Conservation (phyloP, 2,329 filamentous ascomycete genomes). For the Ceratocystis harringtonii region DNA sequence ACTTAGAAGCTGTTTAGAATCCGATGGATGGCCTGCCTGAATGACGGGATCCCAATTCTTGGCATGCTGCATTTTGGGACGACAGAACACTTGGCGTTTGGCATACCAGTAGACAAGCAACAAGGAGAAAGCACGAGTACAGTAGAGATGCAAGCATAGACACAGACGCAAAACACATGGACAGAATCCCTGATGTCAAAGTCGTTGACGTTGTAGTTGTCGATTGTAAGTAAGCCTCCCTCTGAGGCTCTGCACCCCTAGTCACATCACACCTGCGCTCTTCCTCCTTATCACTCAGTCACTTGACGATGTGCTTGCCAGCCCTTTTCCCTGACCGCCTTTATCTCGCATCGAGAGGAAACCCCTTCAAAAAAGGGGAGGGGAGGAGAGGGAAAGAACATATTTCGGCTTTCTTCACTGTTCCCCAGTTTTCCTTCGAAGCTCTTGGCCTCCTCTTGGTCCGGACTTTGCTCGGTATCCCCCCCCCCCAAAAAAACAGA, state of each 20-base stretch:
- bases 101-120: neutral
- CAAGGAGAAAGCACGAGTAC: too few relatives aligned
- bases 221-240: too few relatives aligned
- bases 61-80: conserved; percentile 1
- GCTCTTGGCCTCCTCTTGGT: neutral
- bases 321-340: neutral
- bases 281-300: neutral
- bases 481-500: neutral
- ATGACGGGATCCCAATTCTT: conserved; percentile 3
- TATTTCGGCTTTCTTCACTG: neutral
- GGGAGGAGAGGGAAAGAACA: neutral
- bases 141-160: too few relatives aligned
- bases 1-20: conserved; percentile 1
- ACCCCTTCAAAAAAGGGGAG: neutral
- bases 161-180: too few relatives aligned
- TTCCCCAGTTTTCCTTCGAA: neutral
- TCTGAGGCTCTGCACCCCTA: too few relatives aligned
- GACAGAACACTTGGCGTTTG: conserved; percentile 3
- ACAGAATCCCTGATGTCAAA: too few relatives aligned
- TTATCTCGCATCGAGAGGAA: neutral
- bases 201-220: too few relatives aligned
- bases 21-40: neutral
- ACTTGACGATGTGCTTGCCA: too few relatives aligned
- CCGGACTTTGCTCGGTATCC: conserved; percentile 4
- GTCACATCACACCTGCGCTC: too few relatives aligned